Percentiles rank a stretch among this genome's conserved stretches.
Evolutionary conservation across 495 filamentous ascomycete species (phyloP).

Genomic region (Trichoderma orchidacearum): DNA sequence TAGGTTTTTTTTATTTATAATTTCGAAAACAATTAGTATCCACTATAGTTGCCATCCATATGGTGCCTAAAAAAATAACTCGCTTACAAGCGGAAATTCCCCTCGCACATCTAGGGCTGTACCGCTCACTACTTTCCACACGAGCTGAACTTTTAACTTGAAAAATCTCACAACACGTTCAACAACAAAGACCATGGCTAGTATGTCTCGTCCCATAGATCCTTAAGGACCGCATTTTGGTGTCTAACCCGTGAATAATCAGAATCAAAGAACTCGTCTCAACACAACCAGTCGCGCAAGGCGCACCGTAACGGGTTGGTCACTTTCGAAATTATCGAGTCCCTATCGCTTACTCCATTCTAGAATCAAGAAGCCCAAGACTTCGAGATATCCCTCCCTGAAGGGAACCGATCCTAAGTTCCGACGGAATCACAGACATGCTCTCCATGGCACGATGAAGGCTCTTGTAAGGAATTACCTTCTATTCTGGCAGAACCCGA

Average conservation of each 20-base stretch:
- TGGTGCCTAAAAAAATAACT: too few relatives aligned
- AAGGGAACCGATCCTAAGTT: conserved; percentile 99
- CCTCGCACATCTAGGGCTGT: neutral
- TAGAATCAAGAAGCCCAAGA: conserved; percentile 99
- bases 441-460: conserved; percentile 94
- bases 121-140: neutral
- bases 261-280: conserved; percentile 99
- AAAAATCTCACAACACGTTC: neutral
- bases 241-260: neutral
- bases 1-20: neutral
- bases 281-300: conserved; percentile 96
- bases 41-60: too few relatives aligned
- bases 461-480: conserved; percentile 64
- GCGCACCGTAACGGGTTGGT: conserved; percentile 93
- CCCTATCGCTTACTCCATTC: neutral
- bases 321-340: neutral
- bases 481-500: neutral
- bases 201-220: conserved; percentile 18
- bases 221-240: neutral
- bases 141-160: neutral
- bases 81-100: neutral
- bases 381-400: conserved; percentile 93
- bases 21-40: too few relatives aligned
- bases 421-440: conserved; percentile 98
- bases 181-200: conserved; percentile 26